Conservation (phyloP, 2,329 filamentous ascomycete genomes). For the Ophiostoma himal-ulmi region DNA sequence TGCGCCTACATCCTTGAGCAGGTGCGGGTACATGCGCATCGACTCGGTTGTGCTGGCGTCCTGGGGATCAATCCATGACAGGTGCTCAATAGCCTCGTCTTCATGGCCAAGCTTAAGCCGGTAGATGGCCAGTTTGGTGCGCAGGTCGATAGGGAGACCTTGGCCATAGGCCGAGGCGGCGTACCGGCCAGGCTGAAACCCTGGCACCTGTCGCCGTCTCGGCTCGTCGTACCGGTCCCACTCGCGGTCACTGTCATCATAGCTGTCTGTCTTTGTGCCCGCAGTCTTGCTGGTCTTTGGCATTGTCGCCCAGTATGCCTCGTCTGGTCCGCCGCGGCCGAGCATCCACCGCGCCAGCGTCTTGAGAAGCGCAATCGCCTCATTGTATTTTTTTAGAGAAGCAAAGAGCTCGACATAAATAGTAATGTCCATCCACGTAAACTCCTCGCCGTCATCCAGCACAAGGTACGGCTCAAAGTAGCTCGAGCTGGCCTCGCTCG, state of each 20-base stretch:
- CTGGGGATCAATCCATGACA: slow-evolving; percentile 63
- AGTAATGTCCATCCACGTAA: slow-evolving; percentile 75
- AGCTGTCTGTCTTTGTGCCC: slow-evolving; percentile 46
- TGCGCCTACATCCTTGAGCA: slow-evolving; percentile 63
- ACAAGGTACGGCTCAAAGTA: slow-evolving; percentile 22
- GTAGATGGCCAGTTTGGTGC: slow-evolving; percentile 76
- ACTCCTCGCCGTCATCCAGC: slow-evolving; percentile 35
- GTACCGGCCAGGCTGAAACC: slow-evolving; percentile 53
- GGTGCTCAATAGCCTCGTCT: slow-evolving; percentile 65
- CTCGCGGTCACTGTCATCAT: slow-evolving; percentile 68
- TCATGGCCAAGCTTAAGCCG: slow-evolving; percentile 64
- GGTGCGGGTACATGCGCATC: slow-evolving; percentile 64
- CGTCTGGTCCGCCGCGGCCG: slow-evolving; percentile 55
- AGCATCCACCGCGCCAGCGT: slow-evolving; percentile 74
- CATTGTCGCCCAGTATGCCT: slow-evolving; percentile 70
- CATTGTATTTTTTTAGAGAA: slow-evolving; percentile 54
- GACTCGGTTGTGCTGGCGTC: slow-evolving; percentile 44
- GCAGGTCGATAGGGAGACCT: slow-evolving; percentile 72
- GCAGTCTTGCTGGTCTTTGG: slow-evolving; percentile 35
- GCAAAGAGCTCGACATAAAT: slow-evolving; percentile 79
- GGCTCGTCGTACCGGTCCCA: slow-evolving; percentile 68
- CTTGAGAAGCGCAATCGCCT: slow-evolving; percentile 66
- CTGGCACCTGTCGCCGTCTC: slow-evolving; percentile 57
- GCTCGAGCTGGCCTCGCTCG: slow-evolving; percentile 26
- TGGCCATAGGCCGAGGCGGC: slow-evolving; percentile 59